These are phyloP conservation scores for Medakamo hakoo DNA, from an alignment of 139 green algal species.

Conservation along the genomic window DNA sequence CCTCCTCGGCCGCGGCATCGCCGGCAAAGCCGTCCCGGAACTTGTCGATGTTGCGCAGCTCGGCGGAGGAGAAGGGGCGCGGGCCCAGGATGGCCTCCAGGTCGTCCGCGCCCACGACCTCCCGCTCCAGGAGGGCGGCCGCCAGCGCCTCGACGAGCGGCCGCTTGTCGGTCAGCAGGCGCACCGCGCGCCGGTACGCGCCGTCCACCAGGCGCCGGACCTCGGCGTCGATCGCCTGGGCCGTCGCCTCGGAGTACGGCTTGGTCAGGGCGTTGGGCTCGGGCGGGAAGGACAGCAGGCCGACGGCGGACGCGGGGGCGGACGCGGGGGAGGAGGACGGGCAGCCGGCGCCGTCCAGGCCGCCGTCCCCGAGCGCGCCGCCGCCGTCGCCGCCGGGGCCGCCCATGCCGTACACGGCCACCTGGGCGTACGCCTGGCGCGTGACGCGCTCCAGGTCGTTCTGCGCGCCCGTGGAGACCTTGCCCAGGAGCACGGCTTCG, in stretches of 20 bases:
- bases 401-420: slow-evolving; percentile 94
- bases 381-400: no score
- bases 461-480: slow-evolving; percentile 90
- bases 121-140: slow-evolving; percentile 39
- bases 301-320: slow-evolving; percentile 34
- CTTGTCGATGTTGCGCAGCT: slow-evolving; percentile 94
- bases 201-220: slow-evolving; percentile 60
- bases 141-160: slow-evolving; percentile 69
- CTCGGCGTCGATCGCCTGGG: slow-evolving; percentile 89
- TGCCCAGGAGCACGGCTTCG: slow-evolving; percentile 87
- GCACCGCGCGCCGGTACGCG: slow-evolving; percentile 62
- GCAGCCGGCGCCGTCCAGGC: no score
- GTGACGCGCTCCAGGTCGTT: slow-evolving; percentile 98
- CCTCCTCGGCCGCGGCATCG: background rate
- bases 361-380: no score
- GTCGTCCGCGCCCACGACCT: slow-evolving; percentile 76
- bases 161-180: slow-evolving; percentile 69
- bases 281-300: slow-evolving; percentile 85
- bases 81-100: slow-evolving; percentile 77
- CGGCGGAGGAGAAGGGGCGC: slow-evolving; percentile 59
- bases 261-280: slow-evolving; percentile 78
- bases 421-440: slow-evolving; percentile 84
- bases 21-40: slow-evolving; percentile 39
- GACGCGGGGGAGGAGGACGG: no score
- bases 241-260: slow-evolving; percentile 89